Base-by-base conservation (phyloP, 495 filamentous ascomycete species). In the Xylaria scruposa region DNA sequence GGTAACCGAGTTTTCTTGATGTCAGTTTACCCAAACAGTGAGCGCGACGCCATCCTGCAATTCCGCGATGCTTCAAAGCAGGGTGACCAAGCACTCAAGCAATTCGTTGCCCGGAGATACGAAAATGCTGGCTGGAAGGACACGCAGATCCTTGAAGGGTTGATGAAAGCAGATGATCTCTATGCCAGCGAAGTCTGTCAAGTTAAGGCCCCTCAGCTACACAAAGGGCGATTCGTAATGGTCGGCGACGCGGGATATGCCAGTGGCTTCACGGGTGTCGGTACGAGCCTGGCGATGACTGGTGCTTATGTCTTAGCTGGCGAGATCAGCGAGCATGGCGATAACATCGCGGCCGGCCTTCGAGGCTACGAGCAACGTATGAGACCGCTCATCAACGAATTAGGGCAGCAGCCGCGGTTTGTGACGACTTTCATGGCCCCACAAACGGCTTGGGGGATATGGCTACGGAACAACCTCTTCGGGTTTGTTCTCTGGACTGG, bases 301-400 rank as follows among this genome's bases (percentile, higher is more conserved):
- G 86, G 87, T 17, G 83, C 85, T 0, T 88, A 88, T 71, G 58
- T 87, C 7, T 77, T 88, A 9, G 87, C 87, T 12, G 86, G 86
- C 0, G 86, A 88, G 75, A 80, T 88, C 21, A 74, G 67, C 46
- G 80, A 75, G 68, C 69, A 81, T 56, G 44, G 60, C 13, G 73
- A 72, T 56, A 75, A 85, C 58, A 59, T 83, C 26, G 71, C 70
- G 4, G 77, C 77, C 4, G 85, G 78, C 19, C 74, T 87, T 54
- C 60, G 58, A 46, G 78, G 67, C 4, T 86, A 87, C 75, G 82
- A 85, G 70, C 69, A 81, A 67, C 69, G 70, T 21, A 81, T 87
- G 74, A 78, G 79, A 68, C 85, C 84, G 6, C 73, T 84, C 58
- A 79, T 86, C 46, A 53, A 79, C 4, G 75, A 81, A 6, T 59